Percentiles rank a stretch among this genome's conserved stretches.
Conservation (phyloP, 257 asterid genomes). For the Marsdenia floribunda region DNA sequence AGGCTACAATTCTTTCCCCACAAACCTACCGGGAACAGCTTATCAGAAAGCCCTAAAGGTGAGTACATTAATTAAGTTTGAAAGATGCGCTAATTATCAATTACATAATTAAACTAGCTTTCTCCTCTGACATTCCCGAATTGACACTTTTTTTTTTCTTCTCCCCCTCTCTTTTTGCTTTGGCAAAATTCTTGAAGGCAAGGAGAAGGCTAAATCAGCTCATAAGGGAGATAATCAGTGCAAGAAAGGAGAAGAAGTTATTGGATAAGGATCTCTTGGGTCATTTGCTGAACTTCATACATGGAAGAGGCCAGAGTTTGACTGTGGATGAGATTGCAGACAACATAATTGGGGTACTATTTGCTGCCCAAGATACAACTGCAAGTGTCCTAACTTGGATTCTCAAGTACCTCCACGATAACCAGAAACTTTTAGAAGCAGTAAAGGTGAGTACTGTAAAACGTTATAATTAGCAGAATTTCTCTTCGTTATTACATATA, state of each 20-base stretch:
- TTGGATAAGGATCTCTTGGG: constrained; percentile 45
- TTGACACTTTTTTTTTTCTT: constrained; percentile 11
- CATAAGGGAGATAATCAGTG: constrained; percentile 46
- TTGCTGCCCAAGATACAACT: constrained; percentile 96
- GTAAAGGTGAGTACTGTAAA: constrained; percentile 43
- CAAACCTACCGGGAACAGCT: constrained; percentile 70
- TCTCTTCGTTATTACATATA: background rate
- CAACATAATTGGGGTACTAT: constrained; percentile 75
- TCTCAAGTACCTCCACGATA: constrained; percentile 64
- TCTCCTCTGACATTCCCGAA: background rate
- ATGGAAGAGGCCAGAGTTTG: constrained; percentile 36
- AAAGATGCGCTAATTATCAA: background rate
- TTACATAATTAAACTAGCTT: background rate
- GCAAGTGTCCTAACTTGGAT: constrained; percentile 90
- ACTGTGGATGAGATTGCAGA: constrained; percentile 65
- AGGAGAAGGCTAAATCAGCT: constrained; percentile 53
- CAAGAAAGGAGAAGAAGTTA: constrained; percentile 44
- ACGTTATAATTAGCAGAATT: background rate
- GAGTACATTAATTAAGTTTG: constrained; percentile 3
- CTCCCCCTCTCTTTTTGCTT: background rate
- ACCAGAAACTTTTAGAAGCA: constrained; percentile 51
- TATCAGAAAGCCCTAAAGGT: constrained; percentile 69
- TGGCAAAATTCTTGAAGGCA: constrained; percentile 35
- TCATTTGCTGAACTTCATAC: constrained; percentile 44
- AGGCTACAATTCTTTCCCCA: constrained; percentile 90